A percentile compares a stretch with the other conserved stretches of the same genome.
Conservation (phyloP, 768 basidiomycete species). For the Lentinula detonsa region DNA sequence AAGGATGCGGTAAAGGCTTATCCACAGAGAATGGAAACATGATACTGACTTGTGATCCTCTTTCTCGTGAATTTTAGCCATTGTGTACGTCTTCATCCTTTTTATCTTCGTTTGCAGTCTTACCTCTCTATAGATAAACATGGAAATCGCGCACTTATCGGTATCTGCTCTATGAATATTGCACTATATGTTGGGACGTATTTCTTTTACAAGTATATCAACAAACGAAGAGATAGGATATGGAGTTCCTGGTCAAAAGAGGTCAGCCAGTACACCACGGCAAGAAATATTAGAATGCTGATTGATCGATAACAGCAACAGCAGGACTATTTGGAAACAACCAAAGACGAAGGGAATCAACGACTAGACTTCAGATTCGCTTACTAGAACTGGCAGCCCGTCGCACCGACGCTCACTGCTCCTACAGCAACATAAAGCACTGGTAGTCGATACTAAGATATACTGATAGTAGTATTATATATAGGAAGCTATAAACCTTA, state of each 20-base stretch:
- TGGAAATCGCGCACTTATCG: slow-evolving; percentile 52
- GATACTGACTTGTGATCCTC: not conserved
- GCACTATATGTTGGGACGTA: slow-evolving; percentile 42
- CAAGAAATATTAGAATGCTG: not conserved
- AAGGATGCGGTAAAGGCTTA: slow-evolving; percentile 35
- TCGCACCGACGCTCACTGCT: not conserved
- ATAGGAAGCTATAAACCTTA: not conserved
- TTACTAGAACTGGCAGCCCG: slow-evolving; percentile 25
- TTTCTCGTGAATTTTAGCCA: slow-evolving; percentile 12
- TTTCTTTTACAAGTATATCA: slow-evolving; percentile 50
- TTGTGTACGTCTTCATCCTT: slow-evolving; percentile 23
- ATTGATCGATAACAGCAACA: slow-evolving; percentile 33
- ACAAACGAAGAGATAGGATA: slow-evolving; percentile 38
- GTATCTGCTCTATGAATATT: slow-evolving; percentile 49
- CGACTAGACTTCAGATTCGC: slow-evolving; percentile 60
- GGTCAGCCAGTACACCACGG: slow-evolving; percentile 21
- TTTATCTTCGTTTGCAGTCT: not conserved
- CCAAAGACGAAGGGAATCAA: slow-evolving; percentile 56
- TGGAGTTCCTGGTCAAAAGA: slow-evolving; percentile 47
- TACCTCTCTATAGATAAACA: slow-evolving; percentile 38
- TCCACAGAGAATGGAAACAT: not conserved
- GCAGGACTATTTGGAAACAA: slow-evolving; percentile 50
- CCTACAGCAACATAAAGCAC: too few species aligned
- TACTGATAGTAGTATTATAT: not conserved
- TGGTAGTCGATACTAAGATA: not conserved